These are phyloP conservation scores for Panicum virgatum DNA, from an alignment of 202 grass and related monocot species.

Conservation along the genomic window DNA sequence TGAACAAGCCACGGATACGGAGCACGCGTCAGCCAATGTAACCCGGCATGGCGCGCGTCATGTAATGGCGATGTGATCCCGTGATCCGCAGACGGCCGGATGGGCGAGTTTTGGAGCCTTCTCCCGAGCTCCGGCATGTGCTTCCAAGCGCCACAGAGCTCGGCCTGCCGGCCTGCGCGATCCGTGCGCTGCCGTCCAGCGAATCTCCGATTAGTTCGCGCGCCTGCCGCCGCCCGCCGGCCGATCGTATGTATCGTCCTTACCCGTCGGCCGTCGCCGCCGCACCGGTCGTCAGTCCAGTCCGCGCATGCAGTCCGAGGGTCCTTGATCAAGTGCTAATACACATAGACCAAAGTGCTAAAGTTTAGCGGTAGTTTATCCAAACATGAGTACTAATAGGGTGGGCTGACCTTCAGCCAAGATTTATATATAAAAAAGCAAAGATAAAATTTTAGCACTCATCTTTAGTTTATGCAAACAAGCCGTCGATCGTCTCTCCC, in stretches of 20 bases:
- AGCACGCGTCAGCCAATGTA: background rate
- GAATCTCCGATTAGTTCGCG: background rate
- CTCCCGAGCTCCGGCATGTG: background rate
- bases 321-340: too few species aligned
- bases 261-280: background rate
- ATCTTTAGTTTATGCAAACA: too few species aligned
- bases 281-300: background rate
- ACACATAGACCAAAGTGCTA: too few species aligned
- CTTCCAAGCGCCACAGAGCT: conserved; percentile 9
- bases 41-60: too few species aligned
- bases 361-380: too few species aligned
- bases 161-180: background rate
- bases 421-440: too few species aligned
- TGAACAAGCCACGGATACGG: background rate
- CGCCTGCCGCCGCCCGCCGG: background rate
- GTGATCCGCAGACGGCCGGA: background rate
- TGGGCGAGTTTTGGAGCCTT: background rate
- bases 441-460: too few species aligned
- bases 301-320: background rate
- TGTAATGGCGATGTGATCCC: too few species aligned
- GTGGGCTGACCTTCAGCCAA: too few species aligned
- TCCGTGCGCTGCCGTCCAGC: background rate
- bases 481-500: too few species aligned
- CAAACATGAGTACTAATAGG: too few species aligned
- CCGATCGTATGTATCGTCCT: background rate